Evolutionary conservation across 306 rosid genomes (phyloP).

Genomic region (Corylus avellana): DNA sequence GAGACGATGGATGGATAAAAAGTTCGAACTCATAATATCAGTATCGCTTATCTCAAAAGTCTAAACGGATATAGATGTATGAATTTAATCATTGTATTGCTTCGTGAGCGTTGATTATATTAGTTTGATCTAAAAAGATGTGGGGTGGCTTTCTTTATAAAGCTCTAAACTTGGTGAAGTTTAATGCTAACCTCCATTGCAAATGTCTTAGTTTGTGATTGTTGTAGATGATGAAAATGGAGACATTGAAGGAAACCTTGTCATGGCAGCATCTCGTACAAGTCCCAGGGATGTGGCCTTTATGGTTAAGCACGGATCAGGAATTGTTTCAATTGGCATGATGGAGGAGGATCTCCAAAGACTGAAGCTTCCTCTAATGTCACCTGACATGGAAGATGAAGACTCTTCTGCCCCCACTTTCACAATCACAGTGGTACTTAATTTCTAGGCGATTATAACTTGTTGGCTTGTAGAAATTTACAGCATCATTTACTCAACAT

Average conservation of each 20-base stretch:
- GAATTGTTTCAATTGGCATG: slow-evolving; percentile 85
- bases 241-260: slow-evolving; percentile 69
- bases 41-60: no score
- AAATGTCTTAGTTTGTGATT: slow-evolving; percentile 60
- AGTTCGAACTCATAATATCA: no score
- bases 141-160: not conserved
- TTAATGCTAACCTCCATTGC: slow-evolving; percentile 17
- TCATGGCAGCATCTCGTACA: slow-evolving; percentile 68
- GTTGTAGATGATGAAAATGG: slow-evolving; percentile 85
- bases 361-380: slow-evolving; percentile 79
- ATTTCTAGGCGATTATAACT: slow-evolving; percentile 4
- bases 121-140: not conserved
- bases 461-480: not conserved
- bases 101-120: not conserved
- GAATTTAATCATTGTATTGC: not conserved
- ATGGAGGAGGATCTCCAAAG: slow-evolving; percentile 76
- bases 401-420: slow-evolving; percentile 83
- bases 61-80: no score
- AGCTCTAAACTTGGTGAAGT: slow-evolving; percentile 2
- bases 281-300: slow-evolving; percentile 55
- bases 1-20: no score
- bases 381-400: slow-evolving; percentile 62
- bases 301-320: slow-evolving; percentile 78
- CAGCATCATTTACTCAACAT: not conserved
- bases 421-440: slow-evolving; percentile 76